These are phyloP conservation scores for Inonotus obliquus DNA, from an alignment of 1,284 basidiomycete species.

Conservation along the genomic window DNA sequence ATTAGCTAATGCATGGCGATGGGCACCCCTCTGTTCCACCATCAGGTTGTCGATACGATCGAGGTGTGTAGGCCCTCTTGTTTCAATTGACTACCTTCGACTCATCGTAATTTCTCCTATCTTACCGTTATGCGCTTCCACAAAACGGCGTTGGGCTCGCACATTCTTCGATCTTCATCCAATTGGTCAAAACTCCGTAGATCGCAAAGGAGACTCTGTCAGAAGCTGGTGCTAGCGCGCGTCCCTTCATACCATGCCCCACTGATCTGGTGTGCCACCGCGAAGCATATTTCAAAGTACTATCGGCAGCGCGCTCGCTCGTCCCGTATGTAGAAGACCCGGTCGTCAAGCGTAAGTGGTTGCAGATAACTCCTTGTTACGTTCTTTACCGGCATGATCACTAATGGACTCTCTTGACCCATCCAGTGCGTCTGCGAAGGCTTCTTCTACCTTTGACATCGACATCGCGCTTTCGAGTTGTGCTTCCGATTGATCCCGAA, in stretches of 20 bases:
- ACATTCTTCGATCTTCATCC: background rate
- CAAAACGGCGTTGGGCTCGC: background rate
- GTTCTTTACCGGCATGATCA: background rate
- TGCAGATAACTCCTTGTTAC: background rate
- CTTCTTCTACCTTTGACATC: slow-evolving; percentile 14
- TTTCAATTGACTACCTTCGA: background rate
- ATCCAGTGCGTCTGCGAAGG: slow-evolving; percentile 14
- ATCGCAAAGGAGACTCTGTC: slow-evolving; percentile 15
- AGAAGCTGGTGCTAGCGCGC: slow-evolving; percentile 13
- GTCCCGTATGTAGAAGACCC: slow-evolving; percentile 12
- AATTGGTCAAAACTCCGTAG: background rate
- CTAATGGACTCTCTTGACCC: background rate
- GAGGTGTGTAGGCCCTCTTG: background rate
- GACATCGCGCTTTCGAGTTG: slow-evolving; percentile 12
- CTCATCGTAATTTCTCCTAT: background rate
- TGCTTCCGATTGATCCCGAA: background rate
- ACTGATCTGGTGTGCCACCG: slow-evolving; percentile 5
- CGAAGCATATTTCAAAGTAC: slow-evolving; percentile 12
- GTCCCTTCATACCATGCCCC: slow-evolving; percentile 12
- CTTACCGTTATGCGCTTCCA: background rate
- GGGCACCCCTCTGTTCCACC: background rate
- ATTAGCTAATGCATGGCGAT: background rate
- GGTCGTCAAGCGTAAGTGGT: slow-evolving; percentile 11
- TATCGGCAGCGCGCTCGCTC: slow-evolving; percentile 7
- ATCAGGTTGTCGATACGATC: slow-evolving; percentile 11